Evolutionary conservation across 139 green algal species (phyloP).

Genomic region (Volvox reticuliferus): DNA sequence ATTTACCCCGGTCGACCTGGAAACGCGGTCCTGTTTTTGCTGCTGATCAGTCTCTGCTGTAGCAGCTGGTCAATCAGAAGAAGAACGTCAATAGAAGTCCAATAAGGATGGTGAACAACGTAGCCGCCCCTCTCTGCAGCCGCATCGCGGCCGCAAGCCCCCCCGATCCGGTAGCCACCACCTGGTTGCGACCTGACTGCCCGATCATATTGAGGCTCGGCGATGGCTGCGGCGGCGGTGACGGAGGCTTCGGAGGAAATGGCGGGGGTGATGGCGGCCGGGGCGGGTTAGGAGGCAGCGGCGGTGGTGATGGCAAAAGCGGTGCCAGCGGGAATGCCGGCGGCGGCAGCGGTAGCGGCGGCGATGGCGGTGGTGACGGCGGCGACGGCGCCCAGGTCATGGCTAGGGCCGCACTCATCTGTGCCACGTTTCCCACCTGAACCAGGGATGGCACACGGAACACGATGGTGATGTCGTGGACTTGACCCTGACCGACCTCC

Average conservation of each 20-base stretch:
- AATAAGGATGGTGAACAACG: too few relatives aligned
- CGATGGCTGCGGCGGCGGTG: neutral
- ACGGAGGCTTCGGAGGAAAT: neutral
- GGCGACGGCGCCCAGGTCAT: constrained; percentile 13
- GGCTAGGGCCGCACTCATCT: neutral
- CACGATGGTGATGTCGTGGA: constrained; percentile 22
- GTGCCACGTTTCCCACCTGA: neutral
- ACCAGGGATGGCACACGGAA: neutral
- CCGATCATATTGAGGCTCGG: neutral
- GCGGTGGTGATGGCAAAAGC: neutral
- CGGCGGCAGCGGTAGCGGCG: neutral
- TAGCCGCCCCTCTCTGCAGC: too few relatives aligned
- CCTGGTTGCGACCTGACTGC: too few relatives aligned
- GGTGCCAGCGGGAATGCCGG: neutral
- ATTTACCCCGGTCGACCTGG: too few relatives aligned
- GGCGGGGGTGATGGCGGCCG: neutral
- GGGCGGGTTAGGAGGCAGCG: neutral
- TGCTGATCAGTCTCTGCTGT: too few relatives aligned
- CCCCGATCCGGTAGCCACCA: too few relatives aligned
- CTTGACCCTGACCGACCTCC: neutral
- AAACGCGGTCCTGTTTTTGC: too few relatives aligned
- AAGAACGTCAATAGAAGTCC: too few relatives aligned
- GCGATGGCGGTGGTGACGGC: constrained; percentile 21
- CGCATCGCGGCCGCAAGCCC: too few relatives aligned
- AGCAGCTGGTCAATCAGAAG: too few relatives aligned